Evolutionary conservation across 805 yeast species (phyloP).

Genomic region (Starmera dryadoides): DNA sequence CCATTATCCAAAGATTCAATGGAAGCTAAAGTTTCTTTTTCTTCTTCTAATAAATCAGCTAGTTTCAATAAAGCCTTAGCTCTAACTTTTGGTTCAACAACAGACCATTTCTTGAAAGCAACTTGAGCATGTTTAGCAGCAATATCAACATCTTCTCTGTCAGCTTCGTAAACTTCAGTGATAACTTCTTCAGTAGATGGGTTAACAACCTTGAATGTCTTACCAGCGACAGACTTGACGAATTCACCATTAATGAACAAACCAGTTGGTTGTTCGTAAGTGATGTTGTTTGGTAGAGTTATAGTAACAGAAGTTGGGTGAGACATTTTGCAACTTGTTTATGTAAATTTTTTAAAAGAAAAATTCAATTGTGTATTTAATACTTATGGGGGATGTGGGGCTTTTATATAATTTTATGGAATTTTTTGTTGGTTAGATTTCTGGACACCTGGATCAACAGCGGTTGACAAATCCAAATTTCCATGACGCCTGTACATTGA

Average conservation of each 20-base stretch:
- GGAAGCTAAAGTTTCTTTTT: slow-evolving; percentile 40
- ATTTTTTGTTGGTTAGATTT: too few relatives aligned
- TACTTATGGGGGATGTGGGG: too few relatives aligned
- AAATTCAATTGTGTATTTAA: too few relatives aligned
- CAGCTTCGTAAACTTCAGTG: slow-evolving; percentile 45
- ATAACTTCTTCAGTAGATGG: slow-evolving; percentile 59
- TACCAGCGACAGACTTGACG: slow-evolving; percentile 45
- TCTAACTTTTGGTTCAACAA: slow-evolving; percentile 37
- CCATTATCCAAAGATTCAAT: slow-evolving; percentile 50
- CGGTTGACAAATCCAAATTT: too few relatives aligned
- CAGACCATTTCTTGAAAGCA: slow-evolving; percentile 53
- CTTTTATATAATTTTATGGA: too few relatives aligned
- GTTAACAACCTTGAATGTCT: slow-evolving; percentile 46
- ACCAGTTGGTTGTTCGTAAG: slow-evolving; percentile 55
- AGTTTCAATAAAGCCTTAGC: slow-evolving; percentile 33
- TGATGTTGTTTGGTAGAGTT: slow-evolving; percentile 49
- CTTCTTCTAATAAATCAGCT: slow-evolving; percentile 42
- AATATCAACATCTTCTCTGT: slow-evolving; percentile 39
- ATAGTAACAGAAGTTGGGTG: slow-evolving; percentile 17
- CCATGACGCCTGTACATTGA: too few relatives aligned
- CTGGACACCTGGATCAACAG: too few relatives aligned
- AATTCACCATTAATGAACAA: slow-evolving; percentile 59
- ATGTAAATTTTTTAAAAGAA: too few relatives aligned
- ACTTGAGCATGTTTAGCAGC: slow-evolving; percentile 59
- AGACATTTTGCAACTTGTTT: slow-evolving; percentile 1